Conservation (phyloP, 1,139 yeast species). For the Hansenula anomala region DNA sequence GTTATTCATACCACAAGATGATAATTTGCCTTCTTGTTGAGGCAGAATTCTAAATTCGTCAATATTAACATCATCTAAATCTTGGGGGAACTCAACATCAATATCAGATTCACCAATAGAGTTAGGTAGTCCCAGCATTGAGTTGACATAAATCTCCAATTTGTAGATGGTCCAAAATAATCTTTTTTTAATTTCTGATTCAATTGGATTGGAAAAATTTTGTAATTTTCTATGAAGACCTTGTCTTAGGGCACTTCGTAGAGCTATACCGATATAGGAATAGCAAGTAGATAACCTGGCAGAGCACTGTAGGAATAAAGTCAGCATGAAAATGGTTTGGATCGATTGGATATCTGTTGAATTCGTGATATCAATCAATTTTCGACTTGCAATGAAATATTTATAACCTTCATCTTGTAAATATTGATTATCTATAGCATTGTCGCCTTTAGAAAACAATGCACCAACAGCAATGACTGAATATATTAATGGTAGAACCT, state of each 20-base stretch:
- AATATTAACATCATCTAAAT: constrained; percentile 80
- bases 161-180: constrained; percentile 86
- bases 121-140: constrained; percentile 76
- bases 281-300: constrained; percentile 86
- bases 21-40: constrained; percentile 37
- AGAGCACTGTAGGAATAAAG: constrained; percentile 80
- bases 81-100: constrained; percentile 76
- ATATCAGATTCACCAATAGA: constrained; percentile 62
- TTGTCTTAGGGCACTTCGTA: constrained; percentile 76
- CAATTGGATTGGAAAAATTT: constrained; percentile 54
- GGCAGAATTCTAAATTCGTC: constrained; percentile 40
- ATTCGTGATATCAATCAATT: constrained; percentile 65
- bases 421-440: constrained; percentile 38
- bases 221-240: constrained; percentile 60
- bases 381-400: constrained; percentile 79
- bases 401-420: constrained; percentile 76
- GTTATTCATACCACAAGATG: constrained; percentile 74
- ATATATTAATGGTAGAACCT: constrained; percentile 74
- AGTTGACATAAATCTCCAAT: constrained; percentile 84
- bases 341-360: constrained; percentile 58
- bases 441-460: constrained; percentile 46
- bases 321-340: constrained; percentile 66
- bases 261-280: constrained; percentile 83
- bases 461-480: constrained; percentile 72
- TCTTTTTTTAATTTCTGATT: constrained; percentile 76